These are phyloP conservation scores for Tuber calosporum DNA, from an alignment of 495 filamentous ascomycete genomes.

Conservation along the genomic window DNA sequence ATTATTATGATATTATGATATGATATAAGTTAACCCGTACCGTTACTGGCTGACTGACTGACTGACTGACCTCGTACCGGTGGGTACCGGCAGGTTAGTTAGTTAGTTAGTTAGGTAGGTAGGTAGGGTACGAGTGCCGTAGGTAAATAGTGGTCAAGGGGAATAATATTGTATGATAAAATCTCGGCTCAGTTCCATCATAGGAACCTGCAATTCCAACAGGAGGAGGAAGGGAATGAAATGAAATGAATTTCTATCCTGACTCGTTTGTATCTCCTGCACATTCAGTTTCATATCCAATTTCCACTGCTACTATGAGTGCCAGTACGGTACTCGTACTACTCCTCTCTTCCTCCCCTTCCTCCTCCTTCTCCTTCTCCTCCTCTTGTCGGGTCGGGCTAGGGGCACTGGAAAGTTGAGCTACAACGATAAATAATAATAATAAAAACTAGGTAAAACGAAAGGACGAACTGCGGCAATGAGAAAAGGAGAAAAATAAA, in stretches of 20 bases:
- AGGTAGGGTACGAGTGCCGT: constrained; percentile 11
- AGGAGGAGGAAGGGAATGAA: background rate
- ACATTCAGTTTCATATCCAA: constrained; percentile 1
- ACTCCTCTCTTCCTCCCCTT: too few relatives aligned
- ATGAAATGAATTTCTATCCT: background rate
- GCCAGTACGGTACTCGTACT: too few relatives aligned
- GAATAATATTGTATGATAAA: constrained; percentile 27
- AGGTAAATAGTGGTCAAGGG: too few relatives aligned
- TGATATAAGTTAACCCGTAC: constrained; percentile 24
- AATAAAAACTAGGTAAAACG: constrained; percentile 7
- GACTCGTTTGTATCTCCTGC: background rate
- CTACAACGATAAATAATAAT: background rate
- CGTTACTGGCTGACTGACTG: too few relatives aligned
- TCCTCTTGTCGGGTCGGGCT: constrained; percentile 17
- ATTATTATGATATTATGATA: too few relatives aligned
- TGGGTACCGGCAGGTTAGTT: constrained; percentile 17
- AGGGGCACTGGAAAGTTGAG: constrained; percentile 11
- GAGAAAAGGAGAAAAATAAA: constrained; percentile 10
- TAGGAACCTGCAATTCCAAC: background rate
- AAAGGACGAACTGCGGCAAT: constrained; percentile 1
- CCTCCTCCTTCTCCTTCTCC: too few relatives aligned
- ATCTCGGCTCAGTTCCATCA: background rate
- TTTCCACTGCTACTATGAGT: too few relatives aligned
- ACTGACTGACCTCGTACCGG: constrained; percentile 34
- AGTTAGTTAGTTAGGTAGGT: constrained; percentile 29